Conservation (phyloP, 805 yeast species). For the Starmerella floris region DNA sequence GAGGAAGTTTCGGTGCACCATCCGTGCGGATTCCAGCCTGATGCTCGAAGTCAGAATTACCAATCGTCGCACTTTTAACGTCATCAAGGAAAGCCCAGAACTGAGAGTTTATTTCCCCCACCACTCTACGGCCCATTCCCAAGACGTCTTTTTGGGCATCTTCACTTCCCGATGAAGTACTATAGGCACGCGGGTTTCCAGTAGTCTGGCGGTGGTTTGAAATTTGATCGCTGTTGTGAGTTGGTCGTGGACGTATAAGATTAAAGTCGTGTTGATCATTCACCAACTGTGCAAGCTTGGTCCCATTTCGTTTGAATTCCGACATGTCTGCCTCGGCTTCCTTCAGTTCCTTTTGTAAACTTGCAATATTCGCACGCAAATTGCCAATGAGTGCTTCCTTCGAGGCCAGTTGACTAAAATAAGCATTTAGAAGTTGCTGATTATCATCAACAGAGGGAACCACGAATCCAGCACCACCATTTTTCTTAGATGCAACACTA, state of each 20-base stretch:
- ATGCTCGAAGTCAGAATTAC: slow-evolving; percentile 21
- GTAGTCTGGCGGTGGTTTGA: neutral
- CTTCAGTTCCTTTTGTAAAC: slow-evolving; percentile 25
- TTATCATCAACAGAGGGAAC: neutral
- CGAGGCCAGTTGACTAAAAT: slow-evolving; percentile 25
- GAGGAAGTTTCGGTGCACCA: neutral
- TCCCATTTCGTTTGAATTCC: slow-evolving; percentile 18
- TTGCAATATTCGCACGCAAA: slow-evolving; percentile 23
- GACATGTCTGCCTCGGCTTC: slow-evolving; percentile 29
- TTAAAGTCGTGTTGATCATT: neutral
- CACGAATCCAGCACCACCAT: neutral
- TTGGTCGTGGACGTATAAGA: neutral
- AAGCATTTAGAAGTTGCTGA: slow-evolving; percentile 2
- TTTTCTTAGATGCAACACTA: neutral
- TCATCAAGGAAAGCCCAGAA: slow-evolving; percentile 29
- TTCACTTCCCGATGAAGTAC: neutral
- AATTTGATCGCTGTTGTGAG: neutral
- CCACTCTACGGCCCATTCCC: slow-evolving; percentile 25
- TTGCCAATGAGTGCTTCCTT: slow-evolving; percentile 31
- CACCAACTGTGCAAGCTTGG: slow-evolving; percentile 13
- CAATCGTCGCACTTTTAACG: slow-evolving; percentile 27
- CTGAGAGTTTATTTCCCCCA: slow-evolving; percentile 27
- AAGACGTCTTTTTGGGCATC: slow-evolving; percentile 20
- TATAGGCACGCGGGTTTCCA: neutral
- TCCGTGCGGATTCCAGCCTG: neutral